phyloP scores from a whole-genome alignment of 73 alveolate genomes.

The Tetrahymena malaccensis region DNA sequence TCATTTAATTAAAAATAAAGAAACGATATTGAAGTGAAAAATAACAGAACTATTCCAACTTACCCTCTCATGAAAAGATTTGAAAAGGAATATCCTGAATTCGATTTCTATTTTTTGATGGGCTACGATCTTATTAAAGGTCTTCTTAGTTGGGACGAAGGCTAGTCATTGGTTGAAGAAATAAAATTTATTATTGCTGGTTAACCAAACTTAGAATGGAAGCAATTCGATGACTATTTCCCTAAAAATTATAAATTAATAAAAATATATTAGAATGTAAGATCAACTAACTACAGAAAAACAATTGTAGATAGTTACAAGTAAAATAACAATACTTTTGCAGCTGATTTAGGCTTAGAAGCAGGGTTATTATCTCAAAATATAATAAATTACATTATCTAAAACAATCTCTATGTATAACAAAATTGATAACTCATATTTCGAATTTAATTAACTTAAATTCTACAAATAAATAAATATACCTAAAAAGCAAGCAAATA shows the following conservation, averaged over 20 bases:
- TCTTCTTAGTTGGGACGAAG: background rate
- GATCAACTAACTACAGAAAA: background rate
- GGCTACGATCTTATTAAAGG: background rate
- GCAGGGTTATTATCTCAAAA: background rate
- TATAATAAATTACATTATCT: background rate
- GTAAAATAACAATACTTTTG: background rate
- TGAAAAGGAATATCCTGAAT: background rate
- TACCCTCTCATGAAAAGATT: background rate
- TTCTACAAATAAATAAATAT: background rate
- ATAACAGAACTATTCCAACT: background rate
- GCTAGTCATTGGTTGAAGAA: background rate
- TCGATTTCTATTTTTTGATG: background rate
- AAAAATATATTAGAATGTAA: background rate
- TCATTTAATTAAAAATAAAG: background rate
- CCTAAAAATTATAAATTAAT: background rate
- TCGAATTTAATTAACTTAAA: background rate
- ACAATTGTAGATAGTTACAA: background rate
- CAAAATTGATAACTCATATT: background rate
- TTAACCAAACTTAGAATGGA: background rate
- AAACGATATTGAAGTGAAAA: background rate
- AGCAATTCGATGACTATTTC: background rate
- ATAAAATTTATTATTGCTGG: background rate
- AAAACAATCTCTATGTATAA: background rate
- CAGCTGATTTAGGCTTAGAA: background rate
- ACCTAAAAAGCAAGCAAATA: no score